Percentiles rank a stretch among this genome's conserved stretches.
phyloP scores from a whole-genome alignment of 306 rosid genomes.

The Cucumis hystrix region DNA sequence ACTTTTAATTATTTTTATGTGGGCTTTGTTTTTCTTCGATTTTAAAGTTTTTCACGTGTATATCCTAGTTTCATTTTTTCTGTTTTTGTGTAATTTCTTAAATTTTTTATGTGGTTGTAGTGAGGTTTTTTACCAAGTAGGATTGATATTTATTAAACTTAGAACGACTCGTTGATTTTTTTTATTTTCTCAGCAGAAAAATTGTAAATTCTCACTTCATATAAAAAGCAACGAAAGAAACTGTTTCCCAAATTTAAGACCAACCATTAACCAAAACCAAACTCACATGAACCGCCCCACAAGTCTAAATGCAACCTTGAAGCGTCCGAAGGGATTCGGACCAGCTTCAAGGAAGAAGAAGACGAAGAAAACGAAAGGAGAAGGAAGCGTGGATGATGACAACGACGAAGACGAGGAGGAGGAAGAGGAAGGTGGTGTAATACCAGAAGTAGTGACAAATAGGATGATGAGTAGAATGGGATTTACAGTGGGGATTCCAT shows the following conservation, averaged over 20 bases:
- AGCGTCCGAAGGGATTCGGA: conserved; percentile 64
- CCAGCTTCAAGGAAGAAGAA: conserved; percentile 34
- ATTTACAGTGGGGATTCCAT: conserved; percentile 63
- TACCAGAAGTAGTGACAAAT: conserved; percentile 86
- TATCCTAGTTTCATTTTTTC: too few relatives aligned
- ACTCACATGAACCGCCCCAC: conserved; percentile 13
- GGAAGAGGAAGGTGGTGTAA: conserved; percentile 36
- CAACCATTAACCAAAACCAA: conserved; percentile 7
- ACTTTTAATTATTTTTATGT: too few relatives aligned
- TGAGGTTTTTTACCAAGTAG: too few relatives aligned
- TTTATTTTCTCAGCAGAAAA: background rate
- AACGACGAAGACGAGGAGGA: conserved; percentile 6
- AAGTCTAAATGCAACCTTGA: conserved; percentile 37
- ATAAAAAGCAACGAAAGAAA: conserved; percentile 11
- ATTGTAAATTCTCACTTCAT: background rate
- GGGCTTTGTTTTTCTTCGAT: too few relatives aligned
- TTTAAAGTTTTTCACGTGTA: too few relatives aligned
- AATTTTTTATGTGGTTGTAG: too few relatives aligned
- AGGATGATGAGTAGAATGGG: conserved; percentile 80
- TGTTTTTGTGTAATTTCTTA: too few relatives aligned
- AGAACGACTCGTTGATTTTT: background rate
- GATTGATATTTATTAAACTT: background rate
- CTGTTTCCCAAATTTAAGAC: conserved; percentile 16
- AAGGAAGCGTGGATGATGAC: conserved; percentile 11
- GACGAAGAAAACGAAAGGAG: conserved; percentile 22